Base-by-base conservation (phyloP, 768 basidiomycete genomes). In the Termitomyces sp. region DNA sequence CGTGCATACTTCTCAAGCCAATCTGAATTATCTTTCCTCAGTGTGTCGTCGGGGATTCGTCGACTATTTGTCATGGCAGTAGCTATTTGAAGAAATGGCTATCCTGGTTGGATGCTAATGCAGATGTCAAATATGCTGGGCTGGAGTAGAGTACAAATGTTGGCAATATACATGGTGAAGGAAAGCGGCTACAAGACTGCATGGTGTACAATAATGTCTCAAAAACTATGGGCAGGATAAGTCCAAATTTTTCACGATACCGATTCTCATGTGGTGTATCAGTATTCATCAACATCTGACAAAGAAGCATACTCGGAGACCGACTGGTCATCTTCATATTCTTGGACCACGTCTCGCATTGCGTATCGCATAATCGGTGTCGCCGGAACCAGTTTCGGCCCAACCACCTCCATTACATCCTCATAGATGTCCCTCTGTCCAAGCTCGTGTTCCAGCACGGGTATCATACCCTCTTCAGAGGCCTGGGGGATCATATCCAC, bases 31-130 rank as follows among this genome's bases (percentile, higher is more conserved):
- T 34, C 13, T 10, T 9, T 20, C 5, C 47, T 18, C 57, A 96
- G 93, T 96, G 94, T 64, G 73, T 99, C 2, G 84, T 99, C 0
- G 97, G 97, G 1, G 97, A 99, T 69, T 95, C 94, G 0, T 89
- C 88, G 1, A 98, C 96, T 0, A 88, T 98, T 3, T 76, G 80
- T 33, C 88, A 95, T 65, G 96, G 96, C 5, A 85, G 91, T 24
- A 67, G 77, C 40, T 98, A 91, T 72, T 72, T 99, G 37, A 93
- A 91, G 70, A 83, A 82, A 59, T 99, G 97, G 97, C 82, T 97
- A 64, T 74, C 77, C 3, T 98, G 94, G 93, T 73, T 98, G 13
- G 96, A 98, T 63, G 78, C 78, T 8, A 85, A 96, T 65, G 95
- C 93, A 22, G 95, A 98, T 68, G 88, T 98, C 18, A 83, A 91